Evolutionary conservation across 2,329 filamentous ascomycete genomes (phyloP), one percentile per base, ranked within the genome.

Genomic region (Hortaea sp.): DNA sequence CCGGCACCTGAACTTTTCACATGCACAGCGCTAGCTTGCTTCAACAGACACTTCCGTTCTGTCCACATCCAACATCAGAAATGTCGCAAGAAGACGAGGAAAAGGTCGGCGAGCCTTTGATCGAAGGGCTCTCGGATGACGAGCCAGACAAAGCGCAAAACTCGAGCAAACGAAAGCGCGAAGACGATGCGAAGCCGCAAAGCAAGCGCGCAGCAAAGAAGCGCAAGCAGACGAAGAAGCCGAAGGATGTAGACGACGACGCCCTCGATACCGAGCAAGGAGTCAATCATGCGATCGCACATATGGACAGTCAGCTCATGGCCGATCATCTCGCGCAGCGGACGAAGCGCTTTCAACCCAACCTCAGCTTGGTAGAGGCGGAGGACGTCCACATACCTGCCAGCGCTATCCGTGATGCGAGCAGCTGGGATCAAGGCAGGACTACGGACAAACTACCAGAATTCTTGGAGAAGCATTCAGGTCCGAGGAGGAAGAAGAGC

Each of bases 301-400:
- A 80, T 50, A 89, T 95, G 82, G 87, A 95, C 64, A 82, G 79
- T 49, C 79, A 82, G 54, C 73, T 95, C 38, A 70, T 95, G 41
- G 86, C 89, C 1, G 90, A 95, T 63, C 82, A 95, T 63, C 73
- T 95, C 51, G 85, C 85, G 5, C 83, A 92, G 61, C 79, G 85
- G 61, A 83, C 86, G 44, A 79, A 77, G 53, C 77, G 84, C 27
- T 94, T 90, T 60, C 85, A 88, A 45, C 79, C 78, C 29, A 84
- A 95, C 44, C 66, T 95, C 58, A 95, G 85, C 56, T 72, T 81
- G 0, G 77, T 97, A 37, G 92, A 98, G 67, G 70, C 94, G 30
- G 82, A 86, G 47, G 89, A 95, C 62, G 72, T 87, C 59, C 82
- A 85, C 46, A 74, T 97, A 44, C 81, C 87, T 89, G 87, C 82